Evolutionary conservation across 2,329 filamentous ascomycete species (phyloP).

Genomic region (Zymoseptoria brevis): DNA sequence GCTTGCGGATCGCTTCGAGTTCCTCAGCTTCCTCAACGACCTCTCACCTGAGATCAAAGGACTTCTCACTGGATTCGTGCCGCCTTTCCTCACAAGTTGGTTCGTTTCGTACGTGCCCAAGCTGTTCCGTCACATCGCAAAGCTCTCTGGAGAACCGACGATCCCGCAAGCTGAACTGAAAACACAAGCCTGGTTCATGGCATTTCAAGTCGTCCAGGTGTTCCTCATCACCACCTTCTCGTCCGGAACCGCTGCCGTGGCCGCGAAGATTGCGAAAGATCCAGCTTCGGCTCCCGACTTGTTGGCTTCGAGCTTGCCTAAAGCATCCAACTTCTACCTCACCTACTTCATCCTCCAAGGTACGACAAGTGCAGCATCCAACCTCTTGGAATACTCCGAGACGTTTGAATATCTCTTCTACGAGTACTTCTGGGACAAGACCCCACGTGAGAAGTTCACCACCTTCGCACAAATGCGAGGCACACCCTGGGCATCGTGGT

Average conservation of each 20-base stretch:
- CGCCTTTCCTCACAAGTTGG: conserved; percentile 26
- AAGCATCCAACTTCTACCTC: conserved; percentile 35
- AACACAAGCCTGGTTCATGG: conserved; percentile 33
- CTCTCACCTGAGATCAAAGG: conserved; percentile 25
- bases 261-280: conserved; percentile 27
- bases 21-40: conserved; percentile 25
- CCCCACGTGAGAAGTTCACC: conserved; percentile 40
- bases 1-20: conserved; percentile 23
- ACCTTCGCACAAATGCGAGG: conserved; percentile 37
- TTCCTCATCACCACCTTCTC: conserved; percentile 36
- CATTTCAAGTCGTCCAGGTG: conserved; percentile 36
- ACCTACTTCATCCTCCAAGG: conserved; percentile 36
- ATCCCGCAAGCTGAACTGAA: conserved; percentile 38
- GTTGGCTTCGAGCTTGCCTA: conserved; percentile 31
- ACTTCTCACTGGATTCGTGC: conserved; percentile 27
- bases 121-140: conserved; percentile 29
- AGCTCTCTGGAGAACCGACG: conserved; percentile 32
- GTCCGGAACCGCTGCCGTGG: conserved; percentile 31
- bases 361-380: conserved; percentile 23
- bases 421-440: conserved; percentile 32
- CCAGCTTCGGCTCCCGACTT: conserved; percentile 27
- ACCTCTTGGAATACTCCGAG: conserved; percentile 28
- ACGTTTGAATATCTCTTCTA: conserved; percentile 29
- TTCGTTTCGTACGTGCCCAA: conserved; percentile 30
- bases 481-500: conserved; percentile 39